Conservation (phyloP, 805 yeast species). For the Ogataea zsoltii region DNA sequence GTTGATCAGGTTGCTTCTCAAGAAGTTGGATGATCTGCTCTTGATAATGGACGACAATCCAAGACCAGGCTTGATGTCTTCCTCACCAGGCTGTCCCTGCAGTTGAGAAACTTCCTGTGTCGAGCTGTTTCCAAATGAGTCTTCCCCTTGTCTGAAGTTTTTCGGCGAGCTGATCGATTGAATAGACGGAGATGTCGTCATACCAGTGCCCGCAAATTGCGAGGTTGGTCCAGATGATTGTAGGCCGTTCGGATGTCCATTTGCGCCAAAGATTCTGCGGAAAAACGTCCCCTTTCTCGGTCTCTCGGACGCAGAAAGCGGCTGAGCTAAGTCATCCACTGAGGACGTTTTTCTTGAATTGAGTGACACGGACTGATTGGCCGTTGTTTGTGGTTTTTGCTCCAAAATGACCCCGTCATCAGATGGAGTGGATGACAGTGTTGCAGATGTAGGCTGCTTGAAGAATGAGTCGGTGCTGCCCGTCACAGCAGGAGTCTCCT, state of each 20-base stretch:
- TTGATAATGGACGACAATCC: constrained; percentile 35
- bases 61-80: constrained; percentile 13
- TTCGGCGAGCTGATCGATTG: constrained; percentile 33
- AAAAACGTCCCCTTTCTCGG: constrained; percentile 30
- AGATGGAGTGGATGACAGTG: constrained; percentile 12
- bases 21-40: constrained; percentile 48
- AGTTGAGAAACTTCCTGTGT: constrained; percentile 1
- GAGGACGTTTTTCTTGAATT: constrained; percentile 10
- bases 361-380: neutral
- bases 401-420: constrained; percentile 4
- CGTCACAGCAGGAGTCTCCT: constrained; percentile 1
- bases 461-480: constrained; percentile 11
- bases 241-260: constrained; percentile 4
- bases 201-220: constrained; percentile 6
- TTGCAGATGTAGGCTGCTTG: constrained; percentile 12
- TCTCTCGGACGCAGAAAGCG: constrained; percentile 10
- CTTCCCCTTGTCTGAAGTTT: constrained; percentile 34
- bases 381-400: too few species aligned
- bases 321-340: constrained; percentile 12
- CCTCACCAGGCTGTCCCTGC: constrained; percentile 7
- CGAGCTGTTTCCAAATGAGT: constrained; percentile 12
- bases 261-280: constrained; percentile 32
- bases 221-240: constrained; percentile 2
- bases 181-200: constrained; percentile 20
- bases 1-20: constrained; percentile 31